These are phyloP conservation scores for Euphrasia arctica DNA, from an alignment of 305 asterid genomes.

Conservation along the genomic window DNA sequence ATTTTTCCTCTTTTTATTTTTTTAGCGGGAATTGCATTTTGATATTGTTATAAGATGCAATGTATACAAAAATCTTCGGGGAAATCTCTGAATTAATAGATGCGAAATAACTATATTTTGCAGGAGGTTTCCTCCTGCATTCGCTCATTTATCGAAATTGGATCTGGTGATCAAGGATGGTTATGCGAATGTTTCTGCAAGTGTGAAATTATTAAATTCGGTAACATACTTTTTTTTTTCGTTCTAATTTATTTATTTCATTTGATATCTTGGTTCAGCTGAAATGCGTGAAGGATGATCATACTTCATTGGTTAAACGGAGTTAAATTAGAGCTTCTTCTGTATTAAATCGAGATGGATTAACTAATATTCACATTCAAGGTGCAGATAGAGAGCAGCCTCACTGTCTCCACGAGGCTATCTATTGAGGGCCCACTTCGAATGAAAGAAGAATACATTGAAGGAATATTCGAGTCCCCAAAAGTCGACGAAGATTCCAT, in stretches of 20 bases:
- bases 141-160: slow-evolving; percentile 71
- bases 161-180: slow-evolving; percentile 80
- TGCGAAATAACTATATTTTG: slow-evolving; percentile 27
- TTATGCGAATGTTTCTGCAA: slow-evolving; percentile 66
- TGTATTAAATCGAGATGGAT: not conserved
- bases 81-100: too few species aligned
- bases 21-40: slow-evolving; percentile 12
- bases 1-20: slow-evolving; percentile 23
- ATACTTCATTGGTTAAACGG: too few species aligned
- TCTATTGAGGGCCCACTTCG: slow-evolving; percentile 92
- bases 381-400: slow-evolving; percentile 78
- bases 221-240: slow-evolving; percentile 16
- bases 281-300: not conserved
- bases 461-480: slow-evolving; percentile 77
- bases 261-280: too few species aligned
- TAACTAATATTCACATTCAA: slow-evolving; percentile 24
- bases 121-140: slow-evolving; percentile 79
- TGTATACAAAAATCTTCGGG: too few species aligned
- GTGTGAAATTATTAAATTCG: slow-evolving; percentile 54
- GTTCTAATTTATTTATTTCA: too few species aligned
- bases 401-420: slow-evolving; percentile 56
- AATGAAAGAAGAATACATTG: slow-evolving; percentile 89
- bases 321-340: too few species aligned
- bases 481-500: slow-evolving; percentile 71
- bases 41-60: not conserved